These are phyloP conservation scores for Podila epicladia DNA, from an alignment of 192 early-diverging fungal genomes.

Conservation along the genomic window DNA sequence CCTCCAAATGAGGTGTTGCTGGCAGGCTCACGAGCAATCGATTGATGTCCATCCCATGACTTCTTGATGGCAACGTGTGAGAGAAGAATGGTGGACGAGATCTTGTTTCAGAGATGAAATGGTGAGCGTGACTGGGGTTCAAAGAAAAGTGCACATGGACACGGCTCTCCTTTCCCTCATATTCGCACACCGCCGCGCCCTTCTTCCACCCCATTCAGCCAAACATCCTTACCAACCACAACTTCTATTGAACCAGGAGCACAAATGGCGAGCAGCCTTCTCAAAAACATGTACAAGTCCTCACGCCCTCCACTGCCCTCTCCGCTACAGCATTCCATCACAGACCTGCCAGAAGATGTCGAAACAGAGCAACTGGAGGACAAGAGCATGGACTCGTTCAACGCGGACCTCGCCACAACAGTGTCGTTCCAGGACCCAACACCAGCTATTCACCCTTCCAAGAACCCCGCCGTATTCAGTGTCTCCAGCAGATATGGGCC, in stretches of 20 bases:
- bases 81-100: too few species aligned
- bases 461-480: conserved; percentile 3
- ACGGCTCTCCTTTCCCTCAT: neutral
- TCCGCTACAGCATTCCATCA: conserved; percentile 9
- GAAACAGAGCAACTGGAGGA: neutral
- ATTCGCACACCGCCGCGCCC: too few species aligned
- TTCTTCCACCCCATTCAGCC: too few species aligned
- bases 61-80: neutral
- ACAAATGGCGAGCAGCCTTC: conserved; percentile 42
- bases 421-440: conserved; percentile 7
- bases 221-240: too few species aligned
- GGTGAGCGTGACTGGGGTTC: neutral
- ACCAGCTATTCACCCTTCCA: conserved; percentile 39
- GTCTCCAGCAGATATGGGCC: conserved; percentile 47
- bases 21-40: conserved; percentile 1
- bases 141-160: neutral
- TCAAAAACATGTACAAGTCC: conserved; percentile 57
- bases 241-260: too few species aligned
- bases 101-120: too few species aligned
- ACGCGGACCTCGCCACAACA: neutral
- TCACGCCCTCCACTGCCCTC: conserved; percentile 47
- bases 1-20: neutral
- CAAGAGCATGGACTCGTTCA: neutral
- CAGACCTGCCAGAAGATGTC: conserved; percentile 8
- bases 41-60: neutral